Conservation (phyloP, 2,329 filamentous ascomycete species). For the Phoma sp. region DNA sequence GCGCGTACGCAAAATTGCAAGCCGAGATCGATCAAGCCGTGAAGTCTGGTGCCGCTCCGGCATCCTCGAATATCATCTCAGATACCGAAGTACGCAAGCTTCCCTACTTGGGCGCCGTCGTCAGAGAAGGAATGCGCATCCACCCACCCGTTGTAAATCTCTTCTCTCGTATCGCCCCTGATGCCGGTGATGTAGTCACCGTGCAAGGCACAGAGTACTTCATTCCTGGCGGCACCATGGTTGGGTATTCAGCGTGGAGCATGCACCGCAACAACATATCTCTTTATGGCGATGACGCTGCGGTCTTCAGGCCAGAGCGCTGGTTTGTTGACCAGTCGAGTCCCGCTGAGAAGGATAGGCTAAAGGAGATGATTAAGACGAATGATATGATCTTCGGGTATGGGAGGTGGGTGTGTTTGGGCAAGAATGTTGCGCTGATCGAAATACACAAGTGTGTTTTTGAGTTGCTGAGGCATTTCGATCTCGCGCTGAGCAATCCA, state of each 20-base stretch:
- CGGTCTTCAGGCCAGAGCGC: conserved; percentile 58
- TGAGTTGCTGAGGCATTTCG: conserved; percentile 49
- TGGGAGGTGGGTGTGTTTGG: conserved; percentile 47
- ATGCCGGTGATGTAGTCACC: conserved; percentile 43
- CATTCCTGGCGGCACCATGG: conserved; percentile 45
- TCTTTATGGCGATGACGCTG: conserved; percentile 51
- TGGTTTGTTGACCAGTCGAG: conserved; percentile 51
- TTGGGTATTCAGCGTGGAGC: conserved; percentile 44
- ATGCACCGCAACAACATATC: conserved; percentile 43
- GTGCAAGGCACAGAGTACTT: conserved; percentile 36
- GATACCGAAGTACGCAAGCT: conserved; percentile 54
- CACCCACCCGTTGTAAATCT: conserved; percentile 51
- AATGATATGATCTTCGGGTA: conserved; percentile 49
- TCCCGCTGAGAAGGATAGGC: conserved; percentile 30
- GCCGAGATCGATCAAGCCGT: conserved; percentile 56
- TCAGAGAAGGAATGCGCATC: conserved; percentile 57
- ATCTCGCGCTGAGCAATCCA: conserved; percentile 42
- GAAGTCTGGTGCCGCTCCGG: conserved; percentile 46
- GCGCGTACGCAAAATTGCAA: conserved; percentile 56
- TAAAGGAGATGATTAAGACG: conserved; percentile 41
- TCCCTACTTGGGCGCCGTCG: conserved; percentile 56
- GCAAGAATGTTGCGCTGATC: conserved; percentile 43
- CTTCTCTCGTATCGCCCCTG: conserved; percentile 41
- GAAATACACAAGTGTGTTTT: conserved; percentile 53
- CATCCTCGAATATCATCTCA: conserved; percentile 52